Evolutionary conservation across 495 filamentous ascomycete species (phyloP), one percentile per base, ranked within the genome.

Genomic region (Aspergillus ellipticus): DNA sequence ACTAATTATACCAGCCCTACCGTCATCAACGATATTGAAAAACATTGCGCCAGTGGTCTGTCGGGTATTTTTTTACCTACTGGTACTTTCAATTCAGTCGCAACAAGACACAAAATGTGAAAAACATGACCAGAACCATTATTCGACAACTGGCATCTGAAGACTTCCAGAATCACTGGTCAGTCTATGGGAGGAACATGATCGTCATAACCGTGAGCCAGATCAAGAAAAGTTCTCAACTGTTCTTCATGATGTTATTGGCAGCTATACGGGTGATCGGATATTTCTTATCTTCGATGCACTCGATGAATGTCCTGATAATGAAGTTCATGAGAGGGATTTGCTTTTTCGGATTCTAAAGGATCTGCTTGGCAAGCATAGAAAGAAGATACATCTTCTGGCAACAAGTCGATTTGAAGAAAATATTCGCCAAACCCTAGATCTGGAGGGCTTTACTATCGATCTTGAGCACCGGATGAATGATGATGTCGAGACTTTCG

Each of bases 81-180:
- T 63, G 61, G 61, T 63, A 63, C 54, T 63, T 63, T 20, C 49
- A 57, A 20, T 63, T 63, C 35, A 46, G 24, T 11, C 10, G 35
- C 28, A 19, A 51, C 6, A 6, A 45, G 24, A 59, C 56, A 19
- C 53, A 59, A 24, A 49, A 31, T 13, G 46, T 59, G 43, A 20
- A 57, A 13, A 54, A 22, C 33, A 52, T 63, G 50, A 48, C 41
- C 17, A 39, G 56, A 20, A 55, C 49, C 16, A 15, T 63, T 2
- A 42, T 63, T 7, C 42, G 61, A 47, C 61, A 63, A 41, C 28
- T 63, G 4, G 42, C 24, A 8, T 50, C 28, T 16, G 8, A 6
- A 11, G 28, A 24, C 29, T 59, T 37, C 45, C 41, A 10, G 15
- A 7, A 16, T 55, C 56, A 7, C 11, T 63, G 1, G 17, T 8